Conservation (phyloP, 139 green algal species). For the Chlorella sp. region DNA sequence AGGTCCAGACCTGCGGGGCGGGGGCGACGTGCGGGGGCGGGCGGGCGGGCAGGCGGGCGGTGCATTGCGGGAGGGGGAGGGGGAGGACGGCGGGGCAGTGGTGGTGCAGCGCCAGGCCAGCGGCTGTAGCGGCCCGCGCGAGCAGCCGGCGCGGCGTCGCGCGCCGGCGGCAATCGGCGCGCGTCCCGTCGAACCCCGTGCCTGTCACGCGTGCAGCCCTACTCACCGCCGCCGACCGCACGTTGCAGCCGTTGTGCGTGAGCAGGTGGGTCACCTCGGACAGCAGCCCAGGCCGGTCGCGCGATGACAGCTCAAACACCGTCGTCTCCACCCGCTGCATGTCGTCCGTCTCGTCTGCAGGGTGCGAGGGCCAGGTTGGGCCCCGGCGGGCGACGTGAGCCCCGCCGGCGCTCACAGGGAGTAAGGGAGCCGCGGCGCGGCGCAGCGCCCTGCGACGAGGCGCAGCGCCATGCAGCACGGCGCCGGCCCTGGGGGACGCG, state of each 20-base stretch:
- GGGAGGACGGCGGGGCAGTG: not conserved
- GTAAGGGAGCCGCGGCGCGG: too few relatives aligned
- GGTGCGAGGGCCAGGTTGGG: not conserved
- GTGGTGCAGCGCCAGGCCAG: too few relatives aligned
- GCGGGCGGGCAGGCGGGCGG: too few relatives aligned
- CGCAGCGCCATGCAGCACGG: too few relatives aligned
- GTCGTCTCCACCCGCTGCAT: conserved; percentile 51
- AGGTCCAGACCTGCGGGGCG: conserved; percentile 80
- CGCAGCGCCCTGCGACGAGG: too few relatives aligned
- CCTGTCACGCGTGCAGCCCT: not conserved
- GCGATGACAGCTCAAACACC: conserved; percentile 88
- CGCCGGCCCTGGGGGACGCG: too few relatives aligned
- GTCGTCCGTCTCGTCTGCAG: conserved; percentile 49
- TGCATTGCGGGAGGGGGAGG: not conserved
- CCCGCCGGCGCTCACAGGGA: too few relatives aligned
- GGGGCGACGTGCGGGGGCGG: not conserved
- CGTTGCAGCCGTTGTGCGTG: conserved; percentile 78
- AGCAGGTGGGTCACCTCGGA: conserved; percentile 84
- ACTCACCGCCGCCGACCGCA: conserved; percentile 78
- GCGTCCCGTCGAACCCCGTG: too few relatives aligned
- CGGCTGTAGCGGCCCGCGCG: too few relatives aligned
- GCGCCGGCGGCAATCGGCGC: too few relatives aligned
- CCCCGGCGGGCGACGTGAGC: too few relatives aligned
- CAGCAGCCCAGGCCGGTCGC: conserved; percentile 83
- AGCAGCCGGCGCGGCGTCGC: too few relatives aligned